Evolutionary conservation across 2,329 filamentous ascomycete species (phyloP).

Genomic region (Lasiodiplodia hormozganensis): DNA sequence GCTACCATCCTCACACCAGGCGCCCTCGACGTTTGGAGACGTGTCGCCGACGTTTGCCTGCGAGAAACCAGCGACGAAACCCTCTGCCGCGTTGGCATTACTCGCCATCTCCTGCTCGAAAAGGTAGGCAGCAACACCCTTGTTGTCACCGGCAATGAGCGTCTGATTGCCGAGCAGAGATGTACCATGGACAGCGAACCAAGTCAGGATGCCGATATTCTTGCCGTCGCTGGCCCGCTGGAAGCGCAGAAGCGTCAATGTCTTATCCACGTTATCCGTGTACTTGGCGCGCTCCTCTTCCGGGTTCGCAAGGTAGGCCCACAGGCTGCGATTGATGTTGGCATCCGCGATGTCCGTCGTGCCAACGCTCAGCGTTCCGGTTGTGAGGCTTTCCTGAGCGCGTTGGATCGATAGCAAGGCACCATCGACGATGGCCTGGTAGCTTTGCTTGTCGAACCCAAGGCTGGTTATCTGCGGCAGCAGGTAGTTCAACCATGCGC

Average conservation of each 20-base stretch:
- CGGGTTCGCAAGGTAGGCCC: conserved; percentile 87
- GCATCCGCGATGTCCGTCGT: conserved; percentile 73
- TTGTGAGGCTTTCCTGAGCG: conserved; percentile 74
- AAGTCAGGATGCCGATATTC: conserved; percentile 81
- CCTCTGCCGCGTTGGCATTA: conserved; percentile 60
- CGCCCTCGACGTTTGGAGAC: conserved; percentile 84
- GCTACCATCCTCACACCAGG: conserved; percentile 87
- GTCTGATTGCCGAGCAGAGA: conserved; percentile 93
- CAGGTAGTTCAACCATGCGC: conserved; percentile 93
- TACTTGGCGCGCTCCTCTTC: conserved; percentile 76
- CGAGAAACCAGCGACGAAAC: conserved; percentile 89
- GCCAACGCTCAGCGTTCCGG: conserved; percentile 75
- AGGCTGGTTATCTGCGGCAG: conserved; percentile 88
- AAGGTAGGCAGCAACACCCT: conserved; percentile 86
- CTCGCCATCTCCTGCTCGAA: conserved; percentile 74
- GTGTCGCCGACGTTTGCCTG: conserved; percentile 93
- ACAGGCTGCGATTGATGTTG: conserved; percentile 89
- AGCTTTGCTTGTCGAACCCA: conserved; percentile 86
- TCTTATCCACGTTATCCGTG: conserved; percentile 72
- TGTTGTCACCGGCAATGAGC: conserved; percentile 91
- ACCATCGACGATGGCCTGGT: conserved; percentile 87
- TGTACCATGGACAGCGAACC: conserved; percentile 92
- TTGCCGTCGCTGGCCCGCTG: conserved; percentile 75
- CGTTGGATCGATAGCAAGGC: conserved; percentile 80
- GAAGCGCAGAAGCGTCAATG: conserved; percentile 81